A percentile compares a stretch with the other conserved stretches of the same genome.
These are phyloP conservation scores for Aspergillus indologenus DNA, from an alignment of 495 filamentous ascomycete species.

Conservation along the genomic window DNA sequence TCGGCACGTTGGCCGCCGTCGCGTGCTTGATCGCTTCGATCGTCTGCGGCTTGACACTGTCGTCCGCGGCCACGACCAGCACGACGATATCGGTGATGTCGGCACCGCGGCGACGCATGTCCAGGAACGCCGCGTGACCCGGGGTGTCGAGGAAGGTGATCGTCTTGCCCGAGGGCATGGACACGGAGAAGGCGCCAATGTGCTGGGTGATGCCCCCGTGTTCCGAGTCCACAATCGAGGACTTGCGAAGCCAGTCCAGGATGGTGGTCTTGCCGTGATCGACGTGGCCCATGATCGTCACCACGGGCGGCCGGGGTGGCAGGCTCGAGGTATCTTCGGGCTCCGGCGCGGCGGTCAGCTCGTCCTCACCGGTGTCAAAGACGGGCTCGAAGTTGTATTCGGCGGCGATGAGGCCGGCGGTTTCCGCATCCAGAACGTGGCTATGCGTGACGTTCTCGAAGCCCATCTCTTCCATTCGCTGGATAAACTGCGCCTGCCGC, in stretches of 20 bases:
- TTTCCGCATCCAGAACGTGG: constrained; percentile 85
- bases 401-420: constrained; percentile 81
- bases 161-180: constrained; percentile 75
- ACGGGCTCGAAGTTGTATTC: constrained; percentile 94
- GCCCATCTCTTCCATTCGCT: constrained; percentile 67
- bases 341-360: constrained; percentile 67
- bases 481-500: constrained; percentile 66
- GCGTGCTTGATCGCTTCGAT: constrained; percentile 96
- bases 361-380: constrained; percentile 64
- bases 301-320: constrained; percentile 81
- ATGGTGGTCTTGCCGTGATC: constrained; percentile 99
- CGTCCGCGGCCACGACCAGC: constrained; percentile 93
- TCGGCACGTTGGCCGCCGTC: constrained; percentile 82
- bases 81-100: constrained; percentile 97
- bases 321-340: constrained; percentile 67
- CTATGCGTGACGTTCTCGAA: constrained; percentile 78
- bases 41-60: constrained; percentile 96
- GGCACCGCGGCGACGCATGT: constrained; percentile 93
- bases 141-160: constrained; percentile 98
- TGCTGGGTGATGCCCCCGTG: constrained; percentile 98
- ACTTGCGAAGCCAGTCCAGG: constrained; percentile 89
- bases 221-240: constrained; percentile 83
- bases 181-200: constrained; percentile 97
- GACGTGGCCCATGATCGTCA: constrained; percentile 99
- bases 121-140: constrained; percentile 91